Percentiles rank a stretch among this genome's conserved stretches.
Conservation (phyloP, 1,284 basidiomycete species). For the Kwoniella shivajii region DNA sequence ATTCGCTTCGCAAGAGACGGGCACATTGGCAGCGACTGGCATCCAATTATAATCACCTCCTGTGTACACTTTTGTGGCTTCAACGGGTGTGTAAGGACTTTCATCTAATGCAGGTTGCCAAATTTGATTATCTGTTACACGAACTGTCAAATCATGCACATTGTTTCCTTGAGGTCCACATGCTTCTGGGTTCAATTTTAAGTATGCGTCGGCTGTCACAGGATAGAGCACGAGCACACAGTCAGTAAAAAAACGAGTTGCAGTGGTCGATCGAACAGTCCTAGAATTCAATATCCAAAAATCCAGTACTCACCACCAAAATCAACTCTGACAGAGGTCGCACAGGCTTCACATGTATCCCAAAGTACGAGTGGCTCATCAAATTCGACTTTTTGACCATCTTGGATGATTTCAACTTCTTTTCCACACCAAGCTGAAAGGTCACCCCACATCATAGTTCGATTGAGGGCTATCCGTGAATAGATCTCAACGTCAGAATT, state of each 20-base stretch:
- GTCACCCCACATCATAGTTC: constrained; percentile 7
- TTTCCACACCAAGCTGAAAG: constrained; percentile 18
- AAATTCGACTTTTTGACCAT: constrained; percentile 4
- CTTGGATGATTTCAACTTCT: constrained; percentile 8
- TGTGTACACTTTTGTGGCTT: constrained; percentile 7
- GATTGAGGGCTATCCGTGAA: constrained; percentile 11
- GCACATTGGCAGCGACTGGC: neutral
- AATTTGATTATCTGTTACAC: constrained; percentile 29
- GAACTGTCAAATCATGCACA: constrained; percentile 24
- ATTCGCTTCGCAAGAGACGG: neutral
- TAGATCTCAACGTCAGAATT: neutral
- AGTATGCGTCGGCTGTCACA: constrained; percentile 9
- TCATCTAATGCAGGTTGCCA: constrained; percentile 15
- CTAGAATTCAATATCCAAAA: neutral
- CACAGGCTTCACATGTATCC: constrained; percentile 29
- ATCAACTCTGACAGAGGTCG: constrained; percentile 6
- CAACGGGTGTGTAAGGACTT: constrained; percentile 8
- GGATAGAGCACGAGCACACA: neutral
- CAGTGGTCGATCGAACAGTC: neutral
- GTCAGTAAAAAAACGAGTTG: neutral
- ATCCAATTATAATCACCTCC: constrained; percentile 8
- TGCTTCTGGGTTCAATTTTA: constrained; percentile 11
- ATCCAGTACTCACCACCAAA: constrained; percentile 9
- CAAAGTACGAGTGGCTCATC: constrained; percentile 31
- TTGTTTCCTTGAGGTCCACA: constrained; percentile 22